These are phyloP conservation scores for Pseudocercospora crystallina DNA, from an alignment of 2,329 filamentous ascomycete species.

Conservation along the genomic window DNA sequence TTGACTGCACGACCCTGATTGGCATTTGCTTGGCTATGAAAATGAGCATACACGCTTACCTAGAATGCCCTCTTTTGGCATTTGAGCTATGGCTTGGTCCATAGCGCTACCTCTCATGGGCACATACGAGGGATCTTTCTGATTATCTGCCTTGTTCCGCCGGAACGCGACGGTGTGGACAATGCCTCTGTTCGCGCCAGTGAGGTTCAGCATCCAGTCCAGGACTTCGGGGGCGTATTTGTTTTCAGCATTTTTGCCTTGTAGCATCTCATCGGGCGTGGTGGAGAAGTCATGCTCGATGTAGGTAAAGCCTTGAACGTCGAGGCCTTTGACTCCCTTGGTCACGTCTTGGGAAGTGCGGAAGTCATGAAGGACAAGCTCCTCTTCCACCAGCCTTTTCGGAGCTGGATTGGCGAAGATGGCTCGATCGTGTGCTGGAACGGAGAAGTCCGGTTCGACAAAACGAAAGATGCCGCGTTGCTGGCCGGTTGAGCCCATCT, in stretches of 20 bases:
- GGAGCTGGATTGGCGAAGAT: conserved; percentile 18
- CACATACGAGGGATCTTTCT: conserved; percentile 13
- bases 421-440: conserved; percentile 13
- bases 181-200: conserved; percentile 17
- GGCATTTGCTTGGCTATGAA: no score
- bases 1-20: conserved; percentile 9
- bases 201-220: conserved; percentile 17
- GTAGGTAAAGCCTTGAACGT: conserved; percentile 19
- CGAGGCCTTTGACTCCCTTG: conserved; percentile 15
- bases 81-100: conserved; percentile 10
- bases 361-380: conserved; percentile 17
- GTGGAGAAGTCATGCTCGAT: conserved; percentile 12
- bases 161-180: conserved; percentile 16
- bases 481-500: conserved; percentile 1
- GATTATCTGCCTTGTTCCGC: conserved; percentile 7
- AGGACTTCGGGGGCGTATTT: conserved; percentile 15
- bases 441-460: conserved; percentile 19
- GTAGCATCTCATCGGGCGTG: conserved; percentile 10
- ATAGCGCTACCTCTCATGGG: conserved; percentile 7
- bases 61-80: conserved; percentile 14
- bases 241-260: conserved; percentile 17
- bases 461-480: conserved; percentile 16
- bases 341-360: conserved; percentile 13
- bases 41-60: not conserved
- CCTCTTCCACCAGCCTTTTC: conserved; percentile 11